Evolutionary conservation across 805 yeast species (phyloP).

Genomic region (Candida ortonii): DNA sequence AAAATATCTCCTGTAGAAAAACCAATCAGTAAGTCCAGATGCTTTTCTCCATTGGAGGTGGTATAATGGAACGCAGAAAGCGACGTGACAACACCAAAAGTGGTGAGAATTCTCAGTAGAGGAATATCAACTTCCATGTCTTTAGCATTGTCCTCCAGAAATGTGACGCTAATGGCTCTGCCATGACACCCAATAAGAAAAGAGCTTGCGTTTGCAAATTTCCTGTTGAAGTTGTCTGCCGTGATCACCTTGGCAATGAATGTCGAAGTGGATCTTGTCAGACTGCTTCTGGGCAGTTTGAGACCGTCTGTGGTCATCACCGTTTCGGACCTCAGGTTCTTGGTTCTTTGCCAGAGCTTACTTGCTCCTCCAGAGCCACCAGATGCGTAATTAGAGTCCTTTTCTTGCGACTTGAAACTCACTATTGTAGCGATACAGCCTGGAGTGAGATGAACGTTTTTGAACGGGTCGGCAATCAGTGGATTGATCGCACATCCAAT

Average conservation of each 20-base stretch:
- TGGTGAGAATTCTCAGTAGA: conserved; percentile 41
- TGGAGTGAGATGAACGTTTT: conserved; percentile 51
- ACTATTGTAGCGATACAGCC: conserved; percentile 42
- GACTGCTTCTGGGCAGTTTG: conserved; percentile 31
- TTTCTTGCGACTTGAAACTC: conserved; percentile 18
- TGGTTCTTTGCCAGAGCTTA: conserved; percentile 16
- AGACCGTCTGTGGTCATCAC: conserved; percentile 15
- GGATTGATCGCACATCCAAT: conserved; percentile 57
- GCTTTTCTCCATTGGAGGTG: conserved; percentile 28
- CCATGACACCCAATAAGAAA: conserved; percentile 48
- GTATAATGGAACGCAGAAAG: conserved; percentile 32
- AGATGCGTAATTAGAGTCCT: too few species aligned
- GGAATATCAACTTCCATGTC: conserved; percentile 45
- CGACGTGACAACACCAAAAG: conserved; percentile 39
- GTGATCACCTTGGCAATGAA: conserved; percentile 34
- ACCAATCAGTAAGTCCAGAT: conserved; percentile 57
- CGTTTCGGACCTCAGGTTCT: conserved; percentile 9
- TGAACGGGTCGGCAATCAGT: conserved; percentile 49
- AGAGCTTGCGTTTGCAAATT: conserved; percentile 28
- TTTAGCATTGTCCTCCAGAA: conserved; percentile 35
- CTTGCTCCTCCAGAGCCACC: conserved; percentile 2
- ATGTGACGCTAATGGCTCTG: conserved; percentile 46
- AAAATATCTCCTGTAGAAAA: conserved; percentile 65
- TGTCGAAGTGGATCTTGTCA: conserved; percentile 33
- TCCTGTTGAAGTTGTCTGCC: conserved; percentile 30